Evolutionary conservation across 1,284 basidiomycete genomes (phyloP).

Genomic region (Moesziomyces antarcticus): DNA sequence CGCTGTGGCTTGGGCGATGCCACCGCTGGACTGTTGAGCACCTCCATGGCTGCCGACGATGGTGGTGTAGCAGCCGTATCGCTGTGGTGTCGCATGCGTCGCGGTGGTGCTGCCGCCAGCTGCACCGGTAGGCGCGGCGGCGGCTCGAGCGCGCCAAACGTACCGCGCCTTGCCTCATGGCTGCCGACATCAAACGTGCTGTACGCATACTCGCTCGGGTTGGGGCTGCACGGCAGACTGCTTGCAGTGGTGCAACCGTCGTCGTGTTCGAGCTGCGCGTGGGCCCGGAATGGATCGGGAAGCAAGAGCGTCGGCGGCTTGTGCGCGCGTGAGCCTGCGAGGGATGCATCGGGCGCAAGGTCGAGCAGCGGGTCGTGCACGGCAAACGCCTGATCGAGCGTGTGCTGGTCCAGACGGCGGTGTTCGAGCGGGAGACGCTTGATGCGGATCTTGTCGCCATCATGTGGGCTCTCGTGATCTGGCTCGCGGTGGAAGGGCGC

Average conservation of each 20-base stretch:
- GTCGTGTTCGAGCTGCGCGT: neutral
- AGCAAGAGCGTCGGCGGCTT: constrained; percentile 17
- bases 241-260: neutral
- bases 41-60: constrained; percentile 25
- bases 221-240: constrained; percentile 2
- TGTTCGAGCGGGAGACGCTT: constrained; percentile 17
- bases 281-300: neutral
- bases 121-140: constrained; percentile 1
- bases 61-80: constrained; percentile 11
- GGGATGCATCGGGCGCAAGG: constrained; percentile 3
- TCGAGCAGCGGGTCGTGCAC: constrained; percentile 5
- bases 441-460: constrained; percentile 16
- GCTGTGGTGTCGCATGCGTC: constrained; percentile 1
- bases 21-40: constrained; percentile 6
- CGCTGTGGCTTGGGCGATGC: neutral
- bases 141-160: constrained; percentile 10
- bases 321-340: neutral
- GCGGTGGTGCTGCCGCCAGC: neutral
- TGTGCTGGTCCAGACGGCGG: constrained; percentile 5
- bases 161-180: constrained; percentile 6
- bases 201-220: neutral
- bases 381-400: constrained; percentile 25
- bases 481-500: no score
- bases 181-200: neutral
- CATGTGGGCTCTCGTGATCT: neutral